Evolutionary conservation across 176 grass and related monocot genomes (phyloP).

Genomic region (Tillandsia fasciculata): DNA sequence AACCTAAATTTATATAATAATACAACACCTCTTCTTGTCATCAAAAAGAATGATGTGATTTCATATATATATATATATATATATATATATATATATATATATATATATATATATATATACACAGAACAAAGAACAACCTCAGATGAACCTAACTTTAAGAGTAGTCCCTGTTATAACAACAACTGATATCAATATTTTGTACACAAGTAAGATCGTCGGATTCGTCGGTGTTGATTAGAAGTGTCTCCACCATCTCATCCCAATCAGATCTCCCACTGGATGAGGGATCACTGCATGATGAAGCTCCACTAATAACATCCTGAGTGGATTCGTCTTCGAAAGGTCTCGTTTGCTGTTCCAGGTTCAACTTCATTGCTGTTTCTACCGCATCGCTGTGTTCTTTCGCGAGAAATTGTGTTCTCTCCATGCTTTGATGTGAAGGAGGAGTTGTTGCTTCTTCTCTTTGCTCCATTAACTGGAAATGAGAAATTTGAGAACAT

Average conservation of each 20-base stretch:
- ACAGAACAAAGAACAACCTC: too few relatives aligned
- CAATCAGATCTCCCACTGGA: constrained; percentile 50
- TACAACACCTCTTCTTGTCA: too few relatives aligned
- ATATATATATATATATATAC: too few relatives aligned
- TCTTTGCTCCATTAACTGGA: constrained; percentile 49
- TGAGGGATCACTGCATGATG: constrained; percentile 16
- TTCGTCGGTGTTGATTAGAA: constrained; percentile 46
- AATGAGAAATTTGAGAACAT: background rate
- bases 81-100: too few relatives aligned
- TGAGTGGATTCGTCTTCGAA: constrained; percentile 22
- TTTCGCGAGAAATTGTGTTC: constrained; percentile 49
- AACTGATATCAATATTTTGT: too few relatives aligned
- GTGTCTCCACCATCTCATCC: constrained; percentile 64
- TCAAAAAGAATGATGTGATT: too few relatives aligned
- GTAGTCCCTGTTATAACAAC: too few relatives aligned
- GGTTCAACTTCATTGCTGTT: constrained; percentile 46
- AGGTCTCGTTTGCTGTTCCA: constrained; percentile 44
- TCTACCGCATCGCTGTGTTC: constrained; percentile 75
- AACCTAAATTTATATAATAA: too few relatives aligned
- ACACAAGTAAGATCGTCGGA: too few relatives aligned
- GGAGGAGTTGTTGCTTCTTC: constrained; percentile 34
- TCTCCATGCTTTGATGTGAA: constrained; percentile 55
- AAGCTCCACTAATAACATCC: background rate
- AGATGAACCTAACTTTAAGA: too few relatives aligned
- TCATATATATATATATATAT: too few relatives aligned